Evolutionary conservation across 495 filamentous ascomycete genomes (phyloP).

Genomic region (Viridothelium virens): DNA sequence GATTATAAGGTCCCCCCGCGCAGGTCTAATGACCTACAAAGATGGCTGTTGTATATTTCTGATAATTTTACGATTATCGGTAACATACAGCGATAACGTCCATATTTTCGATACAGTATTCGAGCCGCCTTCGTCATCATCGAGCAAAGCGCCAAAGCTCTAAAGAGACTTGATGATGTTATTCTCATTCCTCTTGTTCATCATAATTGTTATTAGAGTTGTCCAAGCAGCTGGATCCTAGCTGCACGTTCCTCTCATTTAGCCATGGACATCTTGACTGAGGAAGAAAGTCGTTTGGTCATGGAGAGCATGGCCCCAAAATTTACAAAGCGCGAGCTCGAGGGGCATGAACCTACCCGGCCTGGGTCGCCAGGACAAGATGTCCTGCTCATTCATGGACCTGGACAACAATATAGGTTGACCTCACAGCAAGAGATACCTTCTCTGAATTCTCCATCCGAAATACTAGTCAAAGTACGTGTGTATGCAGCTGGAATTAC

Average conservation of each 20-base stretch:
- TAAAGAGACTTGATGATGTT: background rate
- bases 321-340: constrained; percentile 1
- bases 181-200: background rate
- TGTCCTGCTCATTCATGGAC: constrained; percentile 24
- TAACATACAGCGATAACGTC: background rate
- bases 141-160: background rate
- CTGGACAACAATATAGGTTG: constrained; percentile 23
- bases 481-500: background rate
- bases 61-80: background rate
- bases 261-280: background rate
- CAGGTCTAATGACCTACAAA: too few relatives aligned
- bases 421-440: constrained; percentile 19
- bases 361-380: constrained; percentile 16
- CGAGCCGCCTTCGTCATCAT: constrained; percentile 3
- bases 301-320: constrained; percentile 7
- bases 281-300: constrained; percentile 8
- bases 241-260: background rate
- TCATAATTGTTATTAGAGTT: background rate
- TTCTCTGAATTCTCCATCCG: constrained; percentile 13
- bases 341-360: background rate
- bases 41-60: background rate
- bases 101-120: background rate
- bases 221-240: background rate
- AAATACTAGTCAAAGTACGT: constrained; percentile 20
- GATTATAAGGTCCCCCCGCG: too few relatives aligned